Base-by-base conservation (phyloP, 2,329 filamentous ascomycete genomes). In the Diaporthe vexans region DNA sequence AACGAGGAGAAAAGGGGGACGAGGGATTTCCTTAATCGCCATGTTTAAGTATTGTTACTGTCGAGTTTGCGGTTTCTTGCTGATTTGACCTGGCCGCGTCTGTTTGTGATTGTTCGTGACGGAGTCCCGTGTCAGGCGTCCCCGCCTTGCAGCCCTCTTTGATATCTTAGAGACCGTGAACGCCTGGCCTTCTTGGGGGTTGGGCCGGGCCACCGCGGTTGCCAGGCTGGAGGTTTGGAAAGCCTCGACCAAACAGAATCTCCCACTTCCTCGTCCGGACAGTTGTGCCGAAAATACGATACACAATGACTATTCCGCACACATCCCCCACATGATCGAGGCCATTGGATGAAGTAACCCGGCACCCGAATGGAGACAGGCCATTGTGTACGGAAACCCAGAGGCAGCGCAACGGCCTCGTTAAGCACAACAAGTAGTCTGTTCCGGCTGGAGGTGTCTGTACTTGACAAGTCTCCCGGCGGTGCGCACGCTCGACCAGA, bases 41-140 rank as follows among this genome's bases (percentile, higher is more conserved):
- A 69, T 73, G 72, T 73, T 73, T 73, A 73, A 73, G 72, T 73
- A 73, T 73, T 70, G 61, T 73, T 73, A 73, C 71, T 73, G 63
- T 73, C 69, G 63, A 69, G 72, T 70, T 68, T 73, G 52, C 67
- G 65, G 72, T 73, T 70, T 70, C 57, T 68, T 68, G 63, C 63
- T 59, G 57, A 33, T 72, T 54, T 72, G 70, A 59, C 70, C 58
- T 72, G 57, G 70, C 70, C 57, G 57, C 57, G 58, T 72, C 57
- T 72, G 46, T 72, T 72, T 72, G 70, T 72, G 70, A 72, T 63
- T 56, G 46, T 46, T 63, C 51, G 70, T 72, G 70, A 72, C 54
- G 70, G 57, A 54, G 48, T 43, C 46, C 21, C 40, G 29, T 33
- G 59, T 63, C 40, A 63, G 59, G 59, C 59, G 40, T 35, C 46